Conservation (phyloP, 805 yeast genomes). For the Ogataea nonfermentans region DNA sequence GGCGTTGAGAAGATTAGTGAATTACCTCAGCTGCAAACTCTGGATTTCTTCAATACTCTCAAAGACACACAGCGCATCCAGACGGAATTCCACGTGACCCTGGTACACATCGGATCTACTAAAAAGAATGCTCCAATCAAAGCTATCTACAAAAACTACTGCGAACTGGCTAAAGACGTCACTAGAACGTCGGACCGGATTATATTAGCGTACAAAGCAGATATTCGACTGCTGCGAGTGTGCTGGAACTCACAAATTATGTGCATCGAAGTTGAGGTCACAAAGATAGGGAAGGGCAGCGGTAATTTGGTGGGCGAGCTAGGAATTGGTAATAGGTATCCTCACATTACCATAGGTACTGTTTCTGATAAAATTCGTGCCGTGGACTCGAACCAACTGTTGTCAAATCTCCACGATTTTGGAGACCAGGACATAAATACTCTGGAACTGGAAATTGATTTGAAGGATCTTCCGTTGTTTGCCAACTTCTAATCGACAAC, state of each 20-base stretch:
- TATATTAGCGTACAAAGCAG: conserved; percentile 30
- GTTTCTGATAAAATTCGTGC: conserved; percentile 44
- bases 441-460: conserved; percentile 11
- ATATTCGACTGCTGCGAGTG: conserved; percentile 42
- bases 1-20: conserved; percentile 26
- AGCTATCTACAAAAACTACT: conserved; percentile 22
- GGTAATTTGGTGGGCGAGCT: conserved; percentile 14
- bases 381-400: conserved; percentile 47
- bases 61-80: conserved; percentile 42
- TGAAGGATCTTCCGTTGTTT: conserved; percentile 22
- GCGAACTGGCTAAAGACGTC: conserved; percentile 11
- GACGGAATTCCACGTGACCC: conserved; percentile 62
- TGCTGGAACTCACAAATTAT: conserved; percentile 52
- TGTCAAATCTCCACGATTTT: conserved; percentile 25
- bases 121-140: conserved; percentile 14
- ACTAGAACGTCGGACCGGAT: conserved; percentile 6
- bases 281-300: conserved; percentile 12
- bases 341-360: conserved; percentile 79
- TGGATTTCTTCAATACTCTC: conserved; percentile 21
- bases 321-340: conserved; percentile 39
- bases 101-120: conserved; percentile 44
- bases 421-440: conserved; percentile 7
- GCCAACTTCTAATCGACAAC: conserved; percentile 16
- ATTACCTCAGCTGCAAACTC: conserved; percentile 18
- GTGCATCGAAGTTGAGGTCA: conserved; percentile 50